Evolutionary conservation across 371 early-diverging fungal genomes (phyloP).

Genomic region (Mortierella sp.): DNA sequence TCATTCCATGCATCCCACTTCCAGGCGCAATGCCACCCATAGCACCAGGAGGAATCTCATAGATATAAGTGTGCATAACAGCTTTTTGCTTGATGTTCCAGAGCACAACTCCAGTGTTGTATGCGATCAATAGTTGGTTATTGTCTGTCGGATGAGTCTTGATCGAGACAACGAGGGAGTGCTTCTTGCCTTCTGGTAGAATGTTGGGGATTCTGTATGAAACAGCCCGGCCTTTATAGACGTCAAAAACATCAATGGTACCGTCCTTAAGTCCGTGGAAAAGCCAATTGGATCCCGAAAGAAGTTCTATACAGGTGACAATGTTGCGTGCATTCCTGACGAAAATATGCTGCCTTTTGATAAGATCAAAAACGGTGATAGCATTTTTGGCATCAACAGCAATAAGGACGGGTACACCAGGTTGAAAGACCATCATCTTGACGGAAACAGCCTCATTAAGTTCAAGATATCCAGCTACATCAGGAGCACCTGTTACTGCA

Average conservation of each 20-base stretch:
- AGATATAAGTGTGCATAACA: conserved; percentile 53
- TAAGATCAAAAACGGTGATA: conserved; percentile 65
- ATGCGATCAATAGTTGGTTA: conserved; percentile 66
- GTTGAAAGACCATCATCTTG: conserved; percentile 67
- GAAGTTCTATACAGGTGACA: conserved; percentile 65
- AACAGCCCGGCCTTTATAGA: conserved; percentile 59
- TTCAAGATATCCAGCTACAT: conserved; percentile 37
- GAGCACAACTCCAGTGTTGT: conserved; percentile 60
- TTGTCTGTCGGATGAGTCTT: conserved; percentile 68
- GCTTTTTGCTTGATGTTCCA: conserved; percentile 65
- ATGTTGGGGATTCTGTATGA: conserved; percentile 65
- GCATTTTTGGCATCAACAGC: conserved; percentile 65
- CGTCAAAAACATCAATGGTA: conserved; percentile 67
- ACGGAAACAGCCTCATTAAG: conserved; percentile 54
- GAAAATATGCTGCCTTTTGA: conserved; percentile 58
- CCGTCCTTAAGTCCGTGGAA: conserved; percentile 71
- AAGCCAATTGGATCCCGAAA: conserved; percentile 69
- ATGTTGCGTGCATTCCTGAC: conserved; percentile 60
- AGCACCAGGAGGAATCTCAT: conserved; percentile 48
- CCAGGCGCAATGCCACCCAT: conserved; percentile 43
- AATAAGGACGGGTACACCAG: conserved; percentile 61
- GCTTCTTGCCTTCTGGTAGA: conserved; percentile 33
- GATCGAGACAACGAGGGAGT: conserved; percentile 60
- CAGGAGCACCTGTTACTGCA: conserved; percentile 45
- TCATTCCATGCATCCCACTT: conserved; percentile 14